Evolutionary conservation across 2,329 filamentous ascomycete genomes (phyloP).

Genomic region (Diaporthe vaccinii): DNA sequence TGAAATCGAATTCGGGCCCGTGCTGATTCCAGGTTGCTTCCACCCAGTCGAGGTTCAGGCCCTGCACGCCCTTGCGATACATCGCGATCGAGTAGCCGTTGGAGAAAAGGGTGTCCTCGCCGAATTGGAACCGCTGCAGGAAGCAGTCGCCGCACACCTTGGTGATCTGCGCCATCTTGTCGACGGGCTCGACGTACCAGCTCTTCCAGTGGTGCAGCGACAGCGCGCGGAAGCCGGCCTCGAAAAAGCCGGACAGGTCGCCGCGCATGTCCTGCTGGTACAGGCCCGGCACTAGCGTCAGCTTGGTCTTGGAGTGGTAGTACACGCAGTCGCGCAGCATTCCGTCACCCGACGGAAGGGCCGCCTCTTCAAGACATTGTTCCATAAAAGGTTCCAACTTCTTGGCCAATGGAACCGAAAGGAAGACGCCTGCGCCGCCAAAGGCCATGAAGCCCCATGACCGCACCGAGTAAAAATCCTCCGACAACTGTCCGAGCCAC

Average conservation of each 20-base stretch:
- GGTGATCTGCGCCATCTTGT: slow-evolving; percentile 62
- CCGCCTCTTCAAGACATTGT: slow-evolving; percentile 57
- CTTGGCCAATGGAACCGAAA: slow-evolving; percentile 65
- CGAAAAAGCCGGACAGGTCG: slow-evolving; percentile 72
- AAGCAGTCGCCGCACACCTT: slow-evolving; percentile 71
- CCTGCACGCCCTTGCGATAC: slow-evolving; percentile 57
- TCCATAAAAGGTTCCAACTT: slow-evolving; percentile 62
- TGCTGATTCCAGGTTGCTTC: slow-evolving; percentile 68
- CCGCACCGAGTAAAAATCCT: slow-evolving; percentile 64
- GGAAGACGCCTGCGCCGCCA: slow-evolving; percentile 71
- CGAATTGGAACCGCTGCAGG: slow-evolving; percentile 67
- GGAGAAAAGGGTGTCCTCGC: slow-evolving; percentile 62
- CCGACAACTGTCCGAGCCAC: slow-evolving; percentile 71
- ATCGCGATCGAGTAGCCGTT: slow-evolving; percentile 71
- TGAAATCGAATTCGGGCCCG: slow-evolving; percentile 64
- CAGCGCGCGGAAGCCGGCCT: slow-evolving; percentile 66
- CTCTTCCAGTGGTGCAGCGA: slow-evolving; percentile 75
- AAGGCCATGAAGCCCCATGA: slow-evolving; percentile 71
- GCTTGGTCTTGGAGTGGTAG: slow-evolving; percentile 63
- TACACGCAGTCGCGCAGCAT: slow-evolving; percentile 71
- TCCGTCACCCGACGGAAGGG: slow-evolving; percentile 62
- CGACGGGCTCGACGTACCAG: slow-evolving; percentile 67
- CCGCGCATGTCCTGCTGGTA: slow-evolving; percentile 69
- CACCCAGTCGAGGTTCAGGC: slow-evolving; percentile 54
- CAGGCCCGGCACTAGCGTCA: slow-evolving; percentile 68